Evolutionary conservation across 306 rosid species (phyloP).

Genomic region (Vigna unguiculata): DNA sequence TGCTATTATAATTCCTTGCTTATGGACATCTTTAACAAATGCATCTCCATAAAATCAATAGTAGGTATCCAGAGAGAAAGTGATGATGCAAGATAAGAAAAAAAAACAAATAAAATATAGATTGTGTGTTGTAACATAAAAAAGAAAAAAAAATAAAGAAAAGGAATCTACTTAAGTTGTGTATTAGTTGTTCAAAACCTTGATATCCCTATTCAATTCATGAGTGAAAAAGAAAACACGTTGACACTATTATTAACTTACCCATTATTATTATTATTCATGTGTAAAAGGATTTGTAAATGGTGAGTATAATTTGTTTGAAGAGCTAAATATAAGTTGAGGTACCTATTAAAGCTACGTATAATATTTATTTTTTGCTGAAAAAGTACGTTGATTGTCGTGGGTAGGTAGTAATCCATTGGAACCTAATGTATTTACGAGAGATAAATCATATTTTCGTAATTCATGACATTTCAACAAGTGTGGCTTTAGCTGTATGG

Average conservation of each 20-base stretch:
- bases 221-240: no score
- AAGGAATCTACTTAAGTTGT: neutral
- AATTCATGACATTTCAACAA: neutral
- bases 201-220: no score
- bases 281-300: no score
- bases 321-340: no score
- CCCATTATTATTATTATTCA: no score
- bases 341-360: no score
- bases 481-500: neutral
- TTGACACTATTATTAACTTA: no score
- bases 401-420: no score
- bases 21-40: slow-evolving; percentile 7
- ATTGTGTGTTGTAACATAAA: neutral
- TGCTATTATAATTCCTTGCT: neutral
- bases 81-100: neutral
- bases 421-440: neutral
- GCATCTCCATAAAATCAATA: neutral
- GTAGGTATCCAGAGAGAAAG: neutral
- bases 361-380: no score
- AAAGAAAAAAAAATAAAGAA: neutral
- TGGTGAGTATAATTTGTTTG: no score
- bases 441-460: neutral
- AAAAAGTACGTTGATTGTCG: no score
- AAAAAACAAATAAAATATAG: neutral
- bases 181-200: no score